These are phyloP conservation scores for Monilinia polystroma DNA, from an alignment of 2,329 filamentous ascomycete genomes.

Conservation along the genomic window DNA sequence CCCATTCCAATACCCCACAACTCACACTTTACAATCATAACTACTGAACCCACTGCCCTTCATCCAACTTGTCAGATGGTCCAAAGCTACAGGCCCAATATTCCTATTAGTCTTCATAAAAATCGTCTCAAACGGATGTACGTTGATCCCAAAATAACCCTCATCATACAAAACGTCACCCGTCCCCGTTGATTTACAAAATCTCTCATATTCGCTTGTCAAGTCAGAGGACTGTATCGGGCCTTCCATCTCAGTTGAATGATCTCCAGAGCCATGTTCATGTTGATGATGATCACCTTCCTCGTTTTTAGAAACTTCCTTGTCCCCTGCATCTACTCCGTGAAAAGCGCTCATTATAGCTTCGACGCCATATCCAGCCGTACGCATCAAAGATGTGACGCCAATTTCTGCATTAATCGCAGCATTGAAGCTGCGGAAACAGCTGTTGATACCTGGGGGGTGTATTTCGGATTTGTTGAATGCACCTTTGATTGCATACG, in stretches of 20 bases:
- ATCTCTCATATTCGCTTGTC: neutral
- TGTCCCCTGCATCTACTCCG: conserved; percentile 20
- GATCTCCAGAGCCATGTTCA: too few relatives aligned
- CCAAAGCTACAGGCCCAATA: conserved; percentile 28
- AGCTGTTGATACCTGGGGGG: conserved; percentile 34
- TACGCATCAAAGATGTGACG: conserved; percentile 29
- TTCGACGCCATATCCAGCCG: conserved; percentile 35
- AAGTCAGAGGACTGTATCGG: neutral
- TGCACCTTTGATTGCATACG: neutral
- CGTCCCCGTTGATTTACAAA: conserved; percentile 22
- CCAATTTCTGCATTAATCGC: conserved; percentile 35
- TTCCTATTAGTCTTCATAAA: conserved; percentile 37
- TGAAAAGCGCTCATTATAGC: conserved; percentile 36
- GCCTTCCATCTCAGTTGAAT: neutral
- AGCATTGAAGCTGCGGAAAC: conserved; percentile 30
- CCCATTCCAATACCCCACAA: neutral
- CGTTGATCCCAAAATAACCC: conserved; percentile 35
- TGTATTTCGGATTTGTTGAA: conserved; percentile 7
- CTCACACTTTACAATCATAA: conserved; percentile 7
- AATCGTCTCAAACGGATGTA: conserved; percentile 36
- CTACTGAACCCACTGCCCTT: neutral
- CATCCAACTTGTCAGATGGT: conserved; percentile 28
- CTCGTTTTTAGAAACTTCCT: neutral
- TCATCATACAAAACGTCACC: conserved; percentile 32
- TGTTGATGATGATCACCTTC: neutral